Base-by-base conservation (phyloP, 1,284 basidiomycete genomes). In the Apiotrichum porosum region DNA sequence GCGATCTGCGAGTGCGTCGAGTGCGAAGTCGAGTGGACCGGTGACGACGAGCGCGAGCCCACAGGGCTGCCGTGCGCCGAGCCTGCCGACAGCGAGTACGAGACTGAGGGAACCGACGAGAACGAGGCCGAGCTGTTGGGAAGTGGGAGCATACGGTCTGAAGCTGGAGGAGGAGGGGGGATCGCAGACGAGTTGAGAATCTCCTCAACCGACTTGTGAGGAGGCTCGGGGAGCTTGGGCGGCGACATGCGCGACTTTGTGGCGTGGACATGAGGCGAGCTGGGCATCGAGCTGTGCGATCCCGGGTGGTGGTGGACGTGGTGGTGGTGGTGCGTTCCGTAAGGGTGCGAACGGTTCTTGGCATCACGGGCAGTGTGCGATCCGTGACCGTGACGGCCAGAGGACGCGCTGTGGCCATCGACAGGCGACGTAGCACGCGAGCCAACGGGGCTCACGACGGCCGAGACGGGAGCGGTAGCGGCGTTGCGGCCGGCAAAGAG, bases 131-230 rank as follows among this genome's bases (percentile, higher is more conserved):
- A 58, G 23, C 46, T 41, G 45, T 64, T 60, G 6, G 71, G 70
- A 10, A 66, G 64, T 8, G 73, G 69, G 3, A 73, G 59, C 23
- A 64, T 68, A 30, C 73, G 62, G 37, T 69, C 65, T 8, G 49
- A 57, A 19, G 50, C 56, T 12, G 55, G 60, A 1, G 60, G 63
- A 9, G 72, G 70, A 18, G 68, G 71, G 6, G 68, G 69, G 47
- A 71, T 68, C 6, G 61, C 57, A 2, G 63, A 55, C 4, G 66
- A 62, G 56, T 75, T 75, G 42, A 75, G 60, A 37, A 75, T 75
- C 49, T 75, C 73, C 50, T 74, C 71, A n/a, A 75, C 72, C 19
- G 58, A 56, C 47, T 71, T 67, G 52, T 57, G 58, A 44, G 43
- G 50, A 22, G 34, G 40, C 40, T 36, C 50, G 26, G 57, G 49